Base-by-base conservation (phyloP, 2,329 filamentous ascomycete genomes). In the Ilyonectria robusta region DNA sequence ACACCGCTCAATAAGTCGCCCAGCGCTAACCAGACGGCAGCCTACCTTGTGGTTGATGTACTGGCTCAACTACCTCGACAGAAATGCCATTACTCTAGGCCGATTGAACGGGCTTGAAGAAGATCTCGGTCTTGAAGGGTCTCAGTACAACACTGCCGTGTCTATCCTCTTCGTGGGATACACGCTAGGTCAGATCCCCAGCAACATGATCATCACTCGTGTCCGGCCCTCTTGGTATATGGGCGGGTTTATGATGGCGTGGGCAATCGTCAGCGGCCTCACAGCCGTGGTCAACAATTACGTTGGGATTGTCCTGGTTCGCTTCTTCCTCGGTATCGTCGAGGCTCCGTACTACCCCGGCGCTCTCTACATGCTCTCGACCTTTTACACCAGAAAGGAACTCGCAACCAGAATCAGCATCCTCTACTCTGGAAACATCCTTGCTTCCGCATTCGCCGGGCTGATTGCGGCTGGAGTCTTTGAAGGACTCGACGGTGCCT, bases 51-150 rank as follows among this genome's bases (percentile, higher is more conserved):
- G 76, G 44, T 65, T 76, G 31, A 35, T 53, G 50, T 53, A 53
- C 31, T 53, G 50, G 50, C 31, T 53, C 31, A 53, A 53, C 50
- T 53, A 53, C 4, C 50, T 53, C 31, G 50, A 87, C 66, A 78
- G 84, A 19, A 86, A 86, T 60, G 86, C 88, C 63, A 88, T 89
- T 68, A 87, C 87, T 3, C 84, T 86, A n/a, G 87, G 87, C 9
- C 80, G 83, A 48, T 75, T 89, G 26, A 84, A 87, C 67, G 85
- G 86, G 2, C 76, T 90, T 11, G 83, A 87, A 59, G 79, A 83
- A 21, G 86, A 89, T 55, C 75, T 89, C 2, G 76, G 80, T 4
- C 76, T 89, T 56, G 75, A 77, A 0, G 82, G 81, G 11, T 31
- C 44, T 46, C 66, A 76, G 59, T 76, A 76, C 59, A 72, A 76